A percentile compares a stretch with the other conserved stretches of the same genome.
These are phyloP conservation scores for Smittium mucronatum DNA, from an alignment of 371 early-diverging fungal genomes.

Conservation along the genomic window DNA sequence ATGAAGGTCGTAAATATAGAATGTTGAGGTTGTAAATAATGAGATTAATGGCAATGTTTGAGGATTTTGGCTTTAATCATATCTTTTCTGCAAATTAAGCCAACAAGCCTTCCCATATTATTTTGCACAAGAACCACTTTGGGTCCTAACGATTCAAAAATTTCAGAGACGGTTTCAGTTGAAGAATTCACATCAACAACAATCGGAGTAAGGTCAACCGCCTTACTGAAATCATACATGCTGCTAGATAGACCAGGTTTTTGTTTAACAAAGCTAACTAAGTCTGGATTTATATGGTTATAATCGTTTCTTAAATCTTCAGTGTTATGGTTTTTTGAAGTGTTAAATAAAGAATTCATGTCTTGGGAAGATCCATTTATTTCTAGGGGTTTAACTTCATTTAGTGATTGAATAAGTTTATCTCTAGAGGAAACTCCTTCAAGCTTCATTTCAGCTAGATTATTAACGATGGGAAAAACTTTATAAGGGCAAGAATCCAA, in stretches of 20 bases:
- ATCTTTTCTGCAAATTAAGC: conserved; percentile 68
- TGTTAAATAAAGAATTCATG: too few species aligned
- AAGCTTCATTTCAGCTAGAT: conserved; percentile 43
- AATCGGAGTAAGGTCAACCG: conserved; percentile 73
- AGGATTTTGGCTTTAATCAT: conserved; percentile 29
- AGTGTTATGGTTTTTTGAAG: neutral
- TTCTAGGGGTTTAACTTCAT: neutral
- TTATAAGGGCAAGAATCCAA: conserved; percentile 36
- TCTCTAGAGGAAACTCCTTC: conserved; percentile 30
- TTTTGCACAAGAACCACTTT: conserved; percentile 56
- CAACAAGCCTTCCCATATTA: conserved; percentile 46
- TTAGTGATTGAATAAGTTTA: neutral
- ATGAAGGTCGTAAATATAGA: too few species aligned
- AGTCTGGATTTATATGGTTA: neutral
- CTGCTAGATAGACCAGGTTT: neutral
- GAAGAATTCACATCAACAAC: conserved; percentile 65
- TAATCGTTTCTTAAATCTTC: neutral
- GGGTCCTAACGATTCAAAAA: conserved; percentile 85
- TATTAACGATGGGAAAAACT: conserved; percentile 81
- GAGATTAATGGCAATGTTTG: neutral
- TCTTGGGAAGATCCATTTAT: neutral
- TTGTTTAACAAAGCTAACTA: conserved; percentile 28
- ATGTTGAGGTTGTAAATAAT: too few species aligned
- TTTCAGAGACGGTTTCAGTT: conserved; percentile 74
- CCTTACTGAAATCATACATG: conserved; percentile 31